These are phyloP conservation scores for Amanita muscaria DNA, from an alignment of 768 basidiomycete genomes.

Conservation along the genomic window DNA sequence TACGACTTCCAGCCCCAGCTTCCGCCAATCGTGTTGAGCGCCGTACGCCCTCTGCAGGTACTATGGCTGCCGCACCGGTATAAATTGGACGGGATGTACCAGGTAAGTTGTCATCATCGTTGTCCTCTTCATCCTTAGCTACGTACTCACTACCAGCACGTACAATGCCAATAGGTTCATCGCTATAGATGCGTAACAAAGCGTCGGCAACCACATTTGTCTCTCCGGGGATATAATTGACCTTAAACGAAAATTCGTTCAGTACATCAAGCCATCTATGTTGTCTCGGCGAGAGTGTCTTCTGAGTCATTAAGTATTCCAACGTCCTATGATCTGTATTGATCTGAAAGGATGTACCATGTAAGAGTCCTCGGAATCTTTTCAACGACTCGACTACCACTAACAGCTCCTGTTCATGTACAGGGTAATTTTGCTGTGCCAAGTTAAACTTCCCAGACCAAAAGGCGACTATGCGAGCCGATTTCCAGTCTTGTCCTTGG, in stretches of 20 bases:
- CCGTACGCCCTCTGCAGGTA: no score
- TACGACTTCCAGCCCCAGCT: no score
- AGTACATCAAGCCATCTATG: conserved; percentile 18
- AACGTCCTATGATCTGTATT: conserved; percentile 27
- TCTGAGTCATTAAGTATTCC: conserved; percentile 20
- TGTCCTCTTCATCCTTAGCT: no score
- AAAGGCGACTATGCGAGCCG: conserved; percentile 24
- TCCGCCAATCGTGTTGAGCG: no score
- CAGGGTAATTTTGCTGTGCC: conserved; percentile 29
- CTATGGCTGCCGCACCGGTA: no score
- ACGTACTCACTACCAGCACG: no score
- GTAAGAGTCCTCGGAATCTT: conserved; percentile 20
- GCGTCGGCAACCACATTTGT: conserved; percentile 29
- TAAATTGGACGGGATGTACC: no score
- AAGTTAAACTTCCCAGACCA: conserved; percentile 26
- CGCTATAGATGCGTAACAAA: no score
- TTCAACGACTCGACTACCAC: conserved; percentile 29
- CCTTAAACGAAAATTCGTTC: no score
- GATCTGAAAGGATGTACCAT: conserved; percentile 20
- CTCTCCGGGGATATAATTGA: no score
- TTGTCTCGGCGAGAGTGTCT: conserved; percentile 23
- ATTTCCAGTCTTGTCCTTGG: conserved; percentile 22
- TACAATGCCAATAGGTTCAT: no score
- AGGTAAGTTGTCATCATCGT: no score
- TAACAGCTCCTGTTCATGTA: conserved; percentile 31